These are phyloP conservation scores for Ramichloridium luteum DNA, from an alignment of 2,329 filamentous ascomycete genomes.

Conservation along the genomic window DNA sequence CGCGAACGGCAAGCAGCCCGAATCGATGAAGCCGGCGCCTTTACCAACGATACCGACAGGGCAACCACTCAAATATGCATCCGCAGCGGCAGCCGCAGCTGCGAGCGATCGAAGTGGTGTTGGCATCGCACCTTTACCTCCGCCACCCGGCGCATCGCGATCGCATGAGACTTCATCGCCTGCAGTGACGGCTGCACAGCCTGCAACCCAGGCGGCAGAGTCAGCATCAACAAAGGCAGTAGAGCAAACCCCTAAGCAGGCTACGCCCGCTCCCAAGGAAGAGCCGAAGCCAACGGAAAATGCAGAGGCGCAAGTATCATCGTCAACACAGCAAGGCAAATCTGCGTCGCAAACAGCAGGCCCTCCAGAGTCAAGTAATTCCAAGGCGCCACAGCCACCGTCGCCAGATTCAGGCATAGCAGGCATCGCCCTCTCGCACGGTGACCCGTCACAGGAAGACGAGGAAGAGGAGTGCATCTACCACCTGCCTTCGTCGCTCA, in stretches of 20 bases:
- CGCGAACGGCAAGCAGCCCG: constrained; percentile 47
- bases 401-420: constrained; percentile 25
- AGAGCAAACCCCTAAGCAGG: constrained; percentile 18
- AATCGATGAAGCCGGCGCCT: constrained; percentile 83
- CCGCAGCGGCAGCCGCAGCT: constrained; percentile 84
- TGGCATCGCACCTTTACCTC: constrained; percentile 84
- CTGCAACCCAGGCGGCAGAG: constrained; percentile 18
- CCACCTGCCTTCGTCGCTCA: constrained; percentile 76
- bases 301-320: constrained; percentile 12
- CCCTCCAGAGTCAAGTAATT: constrained; percentile 3
- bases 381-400: constrained; percentile 19
- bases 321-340: constrained; percentile 25
- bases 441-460: constrained; percentile 38
- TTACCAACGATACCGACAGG: constrained; percentile 73
- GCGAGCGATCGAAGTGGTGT: constrained; percentile 79
- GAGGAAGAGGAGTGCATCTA: constrained; percentile 63
- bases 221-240: constrained; percentile 9
- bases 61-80: constrained; percentile 91
- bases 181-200: constrained; percentile 26
- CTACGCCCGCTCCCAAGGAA: constrained; percentile 18
- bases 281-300: constrained; percentile 16
- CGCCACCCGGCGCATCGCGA: constrained; percentile 58
- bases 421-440: constrained; percentile 36
- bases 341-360: constrained; percentile 20
- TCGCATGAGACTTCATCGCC: constrained; percentile 49